Percentiles rank a stretch among this genome's conserved stretches.
phyloP scores from a whole-genome alignment of 805 yeast species.

The Pichia membranifaciens region DNA sequence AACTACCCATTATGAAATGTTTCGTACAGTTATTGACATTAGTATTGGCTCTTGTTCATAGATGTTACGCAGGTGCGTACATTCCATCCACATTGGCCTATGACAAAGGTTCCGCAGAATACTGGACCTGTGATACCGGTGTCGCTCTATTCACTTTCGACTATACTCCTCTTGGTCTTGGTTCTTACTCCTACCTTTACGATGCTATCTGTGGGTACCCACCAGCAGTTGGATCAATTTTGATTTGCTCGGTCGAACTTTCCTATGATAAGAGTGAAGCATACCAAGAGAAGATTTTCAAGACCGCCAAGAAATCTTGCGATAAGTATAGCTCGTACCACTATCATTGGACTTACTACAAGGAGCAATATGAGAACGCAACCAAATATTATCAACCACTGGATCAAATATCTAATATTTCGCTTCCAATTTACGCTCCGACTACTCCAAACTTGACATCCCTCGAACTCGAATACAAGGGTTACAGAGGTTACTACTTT shows the following conservation, averaged over 20 bases:
- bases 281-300: constrained; percentile 2
- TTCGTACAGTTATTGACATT: background rate
- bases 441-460: constrained; percentile 12
- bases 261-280: constrained; percentile 6
- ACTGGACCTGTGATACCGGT: constrained; percentile 15
- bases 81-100: background rate
- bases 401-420: constrained; percentile 7
- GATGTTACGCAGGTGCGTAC: background rate
- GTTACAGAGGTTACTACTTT: constrained; percentile 16
- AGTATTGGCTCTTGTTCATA: background rate
- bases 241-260: constrained; percentile 12
- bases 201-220: constrained; percentile 16
- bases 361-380: constrained; percentile 28
- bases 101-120: constrained; percentile 11
- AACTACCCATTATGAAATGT: background rate
- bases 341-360: constrained; percentile 18
- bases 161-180: constrained; percentile 7
- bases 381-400: constrained; percentile 18
- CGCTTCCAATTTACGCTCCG: constrained; percentile 16
- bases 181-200: constrained; percentile 5
- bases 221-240: constrained; percentile 16
- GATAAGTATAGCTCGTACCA: constrained; percentile 8
- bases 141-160: constrained; percentile 11
- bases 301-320: constrained; percentile 6
- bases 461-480: constrained; percentile 3